Base-by-base conservation (phyloP, 345 rosid genomes). In the Lenwebbia sp. region DNA sequence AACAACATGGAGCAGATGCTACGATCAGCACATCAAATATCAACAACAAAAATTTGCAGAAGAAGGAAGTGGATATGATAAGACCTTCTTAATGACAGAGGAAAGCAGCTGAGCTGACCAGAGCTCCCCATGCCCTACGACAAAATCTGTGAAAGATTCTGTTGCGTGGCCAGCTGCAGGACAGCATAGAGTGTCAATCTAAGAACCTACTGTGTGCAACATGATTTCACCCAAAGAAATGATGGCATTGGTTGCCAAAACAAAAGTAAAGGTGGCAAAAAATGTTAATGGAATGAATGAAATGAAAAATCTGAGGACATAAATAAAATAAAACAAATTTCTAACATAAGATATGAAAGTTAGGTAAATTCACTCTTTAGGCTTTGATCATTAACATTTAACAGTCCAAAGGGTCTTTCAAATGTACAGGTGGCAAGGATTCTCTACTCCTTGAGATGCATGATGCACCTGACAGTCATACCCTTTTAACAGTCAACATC, bases 41-140 rank as follows among this genome's bases (percentile, higher is more conserved):
- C 53, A 49, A 62, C 56, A 4, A 25, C 23, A 40, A 28, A 3
- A 50, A 56, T 65, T 19, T 54, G 83, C 70, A 51, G 51, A 83
- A 47, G 82, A 86, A 62, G 19, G 26, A 85, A 81, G 25, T 54
- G 83, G 84, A 57, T 22, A 50, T 40, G 54, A 82, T 85, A 75
- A 74, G n/a, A 96, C 98, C 99, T 95, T 93, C 92, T 93, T 94
- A 81, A 98, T 90, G 87, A 94, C 93, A 87, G 87, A 90, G 81
- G 99, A 94, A 84, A 98, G 88, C 92, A 98, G 88, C 91, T 95
- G 99, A 60, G 99, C 99, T 83, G 99, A 94, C 99, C 99, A 98
- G 82, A 98, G 90, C 90, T 98, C 99, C 54, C 99, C 98, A 85
- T 98, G 96, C 89, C 99, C 99, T 3, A 90, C 98, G 81, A 98